phyloP scores from a whole-genome alignment of 371 early-diverging fungal genomes.

The Mortierella sp. region DNA sequence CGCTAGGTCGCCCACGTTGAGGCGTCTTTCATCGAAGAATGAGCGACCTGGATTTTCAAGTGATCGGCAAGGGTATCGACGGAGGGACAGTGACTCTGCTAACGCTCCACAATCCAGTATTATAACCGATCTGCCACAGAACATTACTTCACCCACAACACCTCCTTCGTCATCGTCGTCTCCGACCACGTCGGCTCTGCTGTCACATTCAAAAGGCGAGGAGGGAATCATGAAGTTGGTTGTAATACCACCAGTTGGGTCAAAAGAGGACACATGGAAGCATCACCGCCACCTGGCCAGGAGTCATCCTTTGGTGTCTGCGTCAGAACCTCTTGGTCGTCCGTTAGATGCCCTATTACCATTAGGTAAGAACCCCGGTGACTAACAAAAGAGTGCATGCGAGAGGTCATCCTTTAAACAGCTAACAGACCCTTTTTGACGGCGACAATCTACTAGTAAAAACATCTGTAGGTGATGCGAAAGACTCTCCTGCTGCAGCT shows the following conservation, averaged over 20 bases:
- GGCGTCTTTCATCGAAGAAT: background rate
- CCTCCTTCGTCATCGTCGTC: background rate
- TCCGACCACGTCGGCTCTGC: background rate
- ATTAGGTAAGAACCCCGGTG: constrained; percentile 15
- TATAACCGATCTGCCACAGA: background rate
- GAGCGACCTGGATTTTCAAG: background rate
- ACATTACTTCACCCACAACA: background rate
- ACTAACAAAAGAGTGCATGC: background rate
- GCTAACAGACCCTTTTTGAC: background rate
- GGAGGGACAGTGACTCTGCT: background rate
- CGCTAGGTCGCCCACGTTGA: background rate
- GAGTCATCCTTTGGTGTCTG: constrained; percentile 32
- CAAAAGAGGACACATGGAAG: constrained; percentile 29
- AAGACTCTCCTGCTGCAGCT: constrained; percentile 17
- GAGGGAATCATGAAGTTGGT: constrained; percentile 41
- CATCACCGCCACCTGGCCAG: constrained; percentile 38
- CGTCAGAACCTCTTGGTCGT: constrained; percentile 30
- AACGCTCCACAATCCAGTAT: background rate
- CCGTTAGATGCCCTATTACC: constrained; percentile 41
- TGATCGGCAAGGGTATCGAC: background rate
- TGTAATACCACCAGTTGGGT: constrained; percentile 33
- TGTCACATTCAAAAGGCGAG: background rate
- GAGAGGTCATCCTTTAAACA: background rate
- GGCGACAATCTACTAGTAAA: constrained; percentile 14
- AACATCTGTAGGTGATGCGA: constrained; percentile 6